Evolutionary conservation across 2,329 filamentous ascomycete genomes (phyloP).

Genomic region (Incumbomyces lentus): DNA sequence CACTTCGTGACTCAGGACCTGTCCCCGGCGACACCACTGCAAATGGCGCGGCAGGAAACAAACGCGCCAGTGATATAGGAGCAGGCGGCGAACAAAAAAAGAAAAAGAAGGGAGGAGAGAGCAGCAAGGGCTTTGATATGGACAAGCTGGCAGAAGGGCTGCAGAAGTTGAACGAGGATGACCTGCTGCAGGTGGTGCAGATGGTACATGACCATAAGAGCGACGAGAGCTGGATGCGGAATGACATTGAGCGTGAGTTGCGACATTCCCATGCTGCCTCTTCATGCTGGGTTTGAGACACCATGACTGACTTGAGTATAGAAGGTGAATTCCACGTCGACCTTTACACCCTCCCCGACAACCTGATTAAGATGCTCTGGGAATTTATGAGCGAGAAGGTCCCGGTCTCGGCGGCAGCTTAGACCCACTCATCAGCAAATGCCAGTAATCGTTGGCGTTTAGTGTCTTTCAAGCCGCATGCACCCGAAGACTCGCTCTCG

Average conservation of each 20-base stretch:
- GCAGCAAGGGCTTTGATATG: conserved; percentile 64
- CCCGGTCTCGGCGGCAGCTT: conserved; percentile 16
- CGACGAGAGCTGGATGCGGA: conserved; percentile 89
- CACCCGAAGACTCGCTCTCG: no score
- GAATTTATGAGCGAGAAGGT: conserved; percentile 55
- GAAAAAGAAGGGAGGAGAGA: conserved; percentile 58
- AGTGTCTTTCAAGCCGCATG: no score
- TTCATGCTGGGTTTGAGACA: background rate
- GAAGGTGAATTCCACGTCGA: conserved; percentile 98
- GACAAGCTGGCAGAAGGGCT: conserved; percentile 93
- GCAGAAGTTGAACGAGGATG: conserved; percentile 82
- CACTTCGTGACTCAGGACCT: conserved; percentile 73
- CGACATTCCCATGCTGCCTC: background rate
- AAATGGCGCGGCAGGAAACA: conserved; percentile 53
- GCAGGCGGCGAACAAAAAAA: conserved; percentile 50
- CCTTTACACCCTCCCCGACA: conserved; percentile 89
- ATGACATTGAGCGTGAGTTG: conserved; percentile 81
- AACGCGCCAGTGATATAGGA: conserved; percentile 33
- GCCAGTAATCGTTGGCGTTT: no score
- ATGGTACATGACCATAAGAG: conserved; percentile 97
- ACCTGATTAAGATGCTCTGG: conserved; percentile 87
- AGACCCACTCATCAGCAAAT: background rate
- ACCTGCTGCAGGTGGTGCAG: conserved; percentile 87
- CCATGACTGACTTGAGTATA: conserved; percentile 31
- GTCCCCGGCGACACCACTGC: conserved; percentile 59